Evolutionary conservation across 306 rosid genomes (phyloP).

Genomic region (Trifolium pratense): DNA sequence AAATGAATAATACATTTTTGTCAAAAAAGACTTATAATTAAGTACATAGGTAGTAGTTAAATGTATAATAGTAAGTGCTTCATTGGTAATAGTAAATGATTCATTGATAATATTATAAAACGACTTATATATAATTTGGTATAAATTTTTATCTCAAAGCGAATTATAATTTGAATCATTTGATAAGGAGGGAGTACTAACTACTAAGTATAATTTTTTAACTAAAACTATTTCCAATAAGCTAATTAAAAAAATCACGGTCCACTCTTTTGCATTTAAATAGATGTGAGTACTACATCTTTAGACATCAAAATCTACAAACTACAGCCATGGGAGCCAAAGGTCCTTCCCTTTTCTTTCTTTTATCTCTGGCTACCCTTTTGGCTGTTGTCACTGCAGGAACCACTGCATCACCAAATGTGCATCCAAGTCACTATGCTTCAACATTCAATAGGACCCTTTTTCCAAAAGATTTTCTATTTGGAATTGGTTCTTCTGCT

Average conservation of each 20-base stretch:
- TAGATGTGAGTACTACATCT: background rate
- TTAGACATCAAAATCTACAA: background rate
- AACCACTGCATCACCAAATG: background rate
- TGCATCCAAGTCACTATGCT: conserved; percentile 23
- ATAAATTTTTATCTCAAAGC: too few relatives aligned
- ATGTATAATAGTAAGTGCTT: too few relatives aligned
- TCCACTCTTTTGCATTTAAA: conserved; percentile 16
- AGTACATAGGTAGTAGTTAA: too few relatives aligned
- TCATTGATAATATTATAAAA: too few relatives aligned
- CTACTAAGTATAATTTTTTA: background rate
- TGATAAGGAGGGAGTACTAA: too few relatives aligned
- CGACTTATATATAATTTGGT: too few relatives aligned
- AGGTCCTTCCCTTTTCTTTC: background rate
- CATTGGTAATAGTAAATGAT: too few relatives aligned
- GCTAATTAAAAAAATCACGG: background rate
- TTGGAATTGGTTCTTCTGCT: conserved; percentile 51
- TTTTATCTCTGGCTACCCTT: background rate
- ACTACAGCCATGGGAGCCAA: background rate
- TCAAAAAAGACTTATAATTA: too few relatives aligned
- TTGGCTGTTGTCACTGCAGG: background rate
- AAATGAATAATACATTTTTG: too few relatives aligned
- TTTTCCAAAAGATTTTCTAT: conserved; percentile 48
- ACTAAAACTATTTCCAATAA: background rate
- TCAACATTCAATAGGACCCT: conserved; percentile 39
- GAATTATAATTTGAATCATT: too few relatives aligned